phyloP scores from a whole-genome alignment of 352 stramenopile genomes.

The Phytophthora macrochlamydospora region DNA sequence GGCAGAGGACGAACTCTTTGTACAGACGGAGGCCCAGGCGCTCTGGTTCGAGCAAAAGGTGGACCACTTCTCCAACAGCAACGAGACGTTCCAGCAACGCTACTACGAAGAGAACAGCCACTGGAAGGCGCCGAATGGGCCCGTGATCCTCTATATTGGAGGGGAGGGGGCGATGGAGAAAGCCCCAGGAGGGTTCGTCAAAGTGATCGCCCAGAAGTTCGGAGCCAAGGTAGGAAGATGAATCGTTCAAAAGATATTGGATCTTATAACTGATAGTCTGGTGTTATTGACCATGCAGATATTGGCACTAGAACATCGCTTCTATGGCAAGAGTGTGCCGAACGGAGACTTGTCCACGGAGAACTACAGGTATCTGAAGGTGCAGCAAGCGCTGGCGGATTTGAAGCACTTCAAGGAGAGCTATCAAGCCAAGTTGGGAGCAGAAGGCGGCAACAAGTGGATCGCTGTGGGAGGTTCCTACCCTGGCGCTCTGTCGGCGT shows the following conservation, averaged over 20 bases:
- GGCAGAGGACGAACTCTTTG: constrained; percentile 51
- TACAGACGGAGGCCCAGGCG: constrained; percentile 37
- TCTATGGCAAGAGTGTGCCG: constrained; percentile 88
- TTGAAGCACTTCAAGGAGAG: constrained; percentile 84
- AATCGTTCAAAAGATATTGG: not conserved
- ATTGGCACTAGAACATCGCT: constrained; percentile 86
- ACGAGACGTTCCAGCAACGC: constrained; percentile 70
- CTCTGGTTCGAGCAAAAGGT: constrained; percentile 76
- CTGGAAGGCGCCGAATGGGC: constrained; percentile 53
- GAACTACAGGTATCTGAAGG: constrained; percentile 79
- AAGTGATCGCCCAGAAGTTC: constrained; percentile 77
- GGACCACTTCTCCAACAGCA: constrained; percentile 58
- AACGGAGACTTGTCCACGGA: constrained; percentile 70
- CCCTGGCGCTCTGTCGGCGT: constrained; percentile 77
- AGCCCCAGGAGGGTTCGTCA: constrained; percentile 66
- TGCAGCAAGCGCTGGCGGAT: constrained; percentile 88
- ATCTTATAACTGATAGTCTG: constrained; percentile 3
- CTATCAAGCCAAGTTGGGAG: constrained; percentile 50
- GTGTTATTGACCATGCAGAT: constrained; percentile 37
- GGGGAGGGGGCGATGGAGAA: constrained; percentile 74
- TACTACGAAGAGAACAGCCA: constrained; percentile 78
- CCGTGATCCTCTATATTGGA: constrained; percentile 88
- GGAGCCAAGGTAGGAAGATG: constrained; percentile 61
- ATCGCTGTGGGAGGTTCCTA: constrained; percentile 87
- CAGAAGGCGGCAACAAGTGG: constrained; percentile 51